Conservation (phyloP, 768 basidiomycete genomes). For the Kwoniella shandongensis region DNA sequence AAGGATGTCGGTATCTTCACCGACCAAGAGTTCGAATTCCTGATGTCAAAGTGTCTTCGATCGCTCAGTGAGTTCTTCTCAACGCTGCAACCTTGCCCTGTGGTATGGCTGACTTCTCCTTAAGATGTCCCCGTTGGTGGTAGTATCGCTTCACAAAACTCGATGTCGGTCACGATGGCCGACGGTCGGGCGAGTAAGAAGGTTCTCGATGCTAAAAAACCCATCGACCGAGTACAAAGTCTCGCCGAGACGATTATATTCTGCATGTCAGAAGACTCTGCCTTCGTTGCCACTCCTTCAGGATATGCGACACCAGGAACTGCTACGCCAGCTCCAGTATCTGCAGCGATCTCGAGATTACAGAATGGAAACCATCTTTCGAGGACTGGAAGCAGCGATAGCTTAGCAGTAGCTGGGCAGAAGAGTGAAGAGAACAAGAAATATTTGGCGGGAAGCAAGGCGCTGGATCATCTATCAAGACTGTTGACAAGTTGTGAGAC, state of each 20-base stretch:
- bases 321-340: slow-evolving; percentile 31
- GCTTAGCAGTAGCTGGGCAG: slow-evolving; percentile 45
- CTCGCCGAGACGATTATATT: slow-evolving; percentile 83
- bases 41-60: slow-evolving; percentile 85
- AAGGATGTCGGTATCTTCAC: slow-evolving; percentile 72
- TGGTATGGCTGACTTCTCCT: slow-evolving; percentile 5
- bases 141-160: slow-evolving; percentile 42
- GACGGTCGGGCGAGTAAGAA: slow-evolving; percentile 74
- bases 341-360: slow-evolving; percentile 51
- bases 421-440: slow-evolving; percentile 56
- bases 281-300: slow-evolving; percentile 58
- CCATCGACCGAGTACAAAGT: slow-evolving; percentile 60
- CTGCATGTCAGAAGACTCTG: slow-evolving; percentile 80
- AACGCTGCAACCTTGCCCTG: no score
- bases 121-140: slow-evolving; percentile 54
- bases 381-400: slow-evolving; percentile 57
- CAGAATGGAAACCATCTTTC: slow-evolving; percentile 54
- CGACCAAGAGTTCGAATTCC: slow-evolving; percentile 75
- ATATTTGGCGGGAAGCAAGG: slow-evolving; percentile 79
- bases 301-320: slow-evolving; percentile 65
- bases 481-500: slow-evolving; percentile 82
- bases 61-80: slow-evolving; percentile 40
- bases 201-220: slow-evolving; percentile 60
- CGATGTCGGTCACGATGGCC: slow-evolving; percentile 53
- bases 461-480: slow-evolving; percentile 79